Evolutionary conservation across 345 rosid genomes (phyloP).

Genomic region (Syzygium aqueum): DNA sequence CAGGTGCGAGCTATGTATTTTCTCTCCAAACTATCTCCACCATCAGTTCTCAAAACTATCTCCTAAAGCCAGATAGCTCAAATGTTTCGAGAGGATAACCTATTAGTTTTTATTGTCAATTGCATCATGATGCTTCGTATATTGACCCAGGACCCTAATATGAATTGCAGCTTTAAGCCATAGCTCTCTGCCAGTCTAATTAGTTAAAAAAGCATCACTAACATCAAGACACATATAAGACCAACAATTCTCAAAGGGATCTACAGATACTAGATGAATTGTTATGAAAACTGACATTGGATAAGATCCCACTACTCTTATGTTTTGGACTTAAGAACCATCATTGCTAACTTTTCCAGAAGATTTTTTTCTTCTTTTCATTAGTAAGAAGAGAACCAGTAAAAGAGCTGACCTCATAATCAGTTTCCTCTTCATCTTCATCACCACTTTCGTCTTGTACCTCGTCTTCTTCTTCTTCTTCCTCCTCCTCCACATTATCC

Average conservation of each 20-base stretch:
- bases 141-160: not conserved
- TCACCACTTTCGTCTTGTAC: constrained; percentile 21
- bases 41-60: not conserved
- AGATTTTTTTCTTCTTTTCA: not conserved
- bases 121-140: not conserved
- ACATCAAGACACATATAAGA: not conserved
- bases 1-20: not conserved
- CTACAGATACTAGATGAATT: not conserved
- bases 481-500: constrained; percentile 35
- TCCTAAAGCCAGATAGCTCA: not conserved
- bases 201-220: not conserved
- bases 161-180: not conserved
- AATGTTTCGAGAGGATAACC: not conserved
- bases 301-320: not conserved
- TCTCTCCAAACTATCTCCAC: not conserved
- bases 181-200: not conserved
- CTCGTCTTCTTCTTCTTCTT: constrained; percentile 41
- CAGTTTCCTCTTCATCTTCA: constrained; percentile 25
- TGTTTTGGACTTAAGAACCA: not conserved
- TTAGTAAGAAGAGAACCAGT: not conserved
- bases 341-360: not conserved
- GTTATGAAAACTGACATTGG: not conserved
- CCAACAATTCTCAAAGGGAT: not conserved
- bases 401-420: constrained; percentile 42
- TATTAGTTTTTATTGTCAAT: not conserved